These are phyloP conservation scores for Acanthamoeba lenticulata DNA, from an alignment of 208 protist genomes.

Conservation along the genomic window DNA sequence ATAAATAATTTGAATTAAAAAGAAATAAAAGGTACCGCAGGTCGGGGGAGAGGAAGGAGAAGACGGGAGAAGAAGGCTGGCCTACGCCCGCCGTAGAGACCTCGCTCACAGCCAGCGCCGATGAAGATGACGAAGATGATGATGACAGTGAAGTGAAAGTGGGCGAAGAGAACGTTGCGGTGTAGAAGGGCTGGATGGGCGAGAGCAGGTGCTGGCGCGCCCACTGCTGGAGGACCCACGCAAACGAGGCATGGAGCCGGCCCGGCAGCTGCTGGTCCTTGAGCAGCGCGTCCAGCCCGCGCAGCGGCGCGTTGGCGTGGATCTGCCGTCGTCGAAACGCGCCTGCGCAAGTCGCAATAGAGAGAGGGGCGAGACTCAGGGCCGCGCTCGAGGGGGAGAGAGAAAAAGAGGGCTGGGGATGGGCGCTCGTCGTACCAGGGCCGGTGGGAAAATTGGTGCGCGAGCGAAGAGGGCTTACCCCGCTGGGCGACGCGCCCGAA, in stretches of 20 bases:
- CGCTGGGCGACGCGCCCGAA: neutral
- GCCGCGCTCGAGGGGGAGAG: neutral
- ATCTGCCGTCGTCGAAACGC: conserved; percentile 3
- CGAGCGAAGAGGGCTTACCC: neutral
- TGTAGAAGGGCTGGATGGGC: neutral
- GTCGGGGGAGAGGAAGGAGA: neutral
- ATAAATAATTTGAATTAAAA: too few relatives aligned
- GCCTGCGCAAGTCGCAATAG: neutral
- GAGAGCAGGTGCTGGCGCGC: neutral
- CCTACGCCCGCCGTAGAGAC: too few relatives aligned
- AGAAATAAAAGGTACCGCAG: neutral
- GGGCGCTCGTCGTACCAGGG: neutral
- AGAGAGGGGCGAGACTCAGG: neutral
- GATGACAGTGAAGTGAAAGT: neutral
- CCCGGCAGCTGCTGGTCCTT: conserved; percentile 1
- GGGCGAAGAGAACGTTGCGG: neutral
- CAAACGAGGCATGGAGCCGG: neutral
- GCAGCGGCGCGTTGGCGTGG: neutral
- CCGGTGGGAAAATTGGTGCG: conserved; percentile 43
- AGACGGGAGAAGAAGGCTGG: neutral
- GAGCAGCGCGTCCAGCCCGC: neutral
- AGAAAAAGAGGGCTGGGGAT: neutral
- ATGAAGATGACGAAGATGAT: neutral
- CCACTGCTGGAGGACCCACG: neutral
- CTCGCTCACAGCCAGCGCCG: too few relatives aligned